A percentile compares a stretch with the other conserved stretches of the same genome.
phyloP scores from a whole-genome alignment of 176 grass and related monocot species.

The Phyllostachys edulis region DNA sequence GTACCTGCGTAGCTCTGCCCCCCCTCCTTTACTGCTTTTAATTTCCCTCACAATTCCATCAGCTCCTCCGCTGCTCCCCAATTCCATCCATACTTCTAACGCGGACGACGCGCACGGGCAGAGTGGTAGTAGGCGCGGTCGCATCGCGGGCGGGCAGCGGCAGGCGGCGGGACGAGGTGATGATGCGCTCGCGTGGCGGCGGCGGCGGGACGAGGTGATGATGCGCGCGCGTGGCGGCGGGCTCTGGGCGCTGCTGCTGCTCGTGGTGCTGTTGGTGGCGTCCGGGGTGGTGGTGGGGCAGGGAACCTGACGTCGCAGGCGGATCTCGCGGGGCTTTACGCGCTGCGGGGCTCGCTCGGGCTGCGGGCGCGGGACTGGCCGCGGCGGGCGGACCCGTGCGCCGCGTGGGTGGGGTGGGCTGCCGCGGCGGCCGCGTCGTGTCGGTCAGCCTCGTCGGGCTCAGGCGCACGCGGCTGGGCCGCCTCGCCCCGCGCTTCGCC shows the following conservation, averaged over 20 bases:
- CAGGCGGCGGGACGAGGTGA: background rate
- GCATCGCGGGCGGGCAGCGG: background rate
- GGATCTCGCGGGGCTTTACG: slow-evolving; percentile 67
- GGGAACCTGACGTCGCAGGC: slow-evolving; percentile 43
- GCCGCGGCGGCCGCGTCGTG: slow-evolving; percentile 61
- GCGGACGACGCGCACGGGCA: slow-evolving; percentile 11
- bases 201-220: background rate
- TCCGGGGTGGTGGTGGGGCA: slow-evolving; percentile 25
- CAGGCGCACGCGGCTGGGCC: slow-evolving; percentile 60
- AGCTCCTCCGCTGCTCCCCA: background rate
- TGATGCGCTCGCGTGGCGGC: background rate
- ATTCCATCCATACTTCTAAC: slow-evolving; percentile 34
- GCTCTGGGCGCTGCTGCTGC: slow-evolving; percentile 38
- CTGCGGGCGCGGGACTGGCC: slow-evolving; percentile 91
- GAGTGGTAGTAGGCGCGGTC: background rate
- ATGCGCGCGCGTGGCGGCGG: slow-evolving; percentile 21
- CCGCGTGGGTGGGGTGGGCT: slow-evolving; percentile 60
- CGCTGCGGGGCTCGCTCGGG: slow-evolving; percentile 71
- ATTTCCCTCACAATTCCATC: slow-evolving; percentile 55
- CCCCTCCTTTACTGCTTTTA: slow-evolving; percentile 49
- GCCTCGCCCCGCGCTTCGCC: slow-evolving; percentile 48
- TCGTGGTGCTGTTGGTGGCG: slow-evolving; percentile 21
- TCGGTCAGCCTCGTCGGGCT: slow-evolving; percentile 49
- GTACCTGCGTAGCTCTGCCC: slow-evolving; percentile 33
- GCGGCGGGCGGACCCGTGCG: slow-evolving; percentile 60